Base-by-base conservation (phyloP, 805 yeast species). In the Naumovozyma castellii region DNA sequence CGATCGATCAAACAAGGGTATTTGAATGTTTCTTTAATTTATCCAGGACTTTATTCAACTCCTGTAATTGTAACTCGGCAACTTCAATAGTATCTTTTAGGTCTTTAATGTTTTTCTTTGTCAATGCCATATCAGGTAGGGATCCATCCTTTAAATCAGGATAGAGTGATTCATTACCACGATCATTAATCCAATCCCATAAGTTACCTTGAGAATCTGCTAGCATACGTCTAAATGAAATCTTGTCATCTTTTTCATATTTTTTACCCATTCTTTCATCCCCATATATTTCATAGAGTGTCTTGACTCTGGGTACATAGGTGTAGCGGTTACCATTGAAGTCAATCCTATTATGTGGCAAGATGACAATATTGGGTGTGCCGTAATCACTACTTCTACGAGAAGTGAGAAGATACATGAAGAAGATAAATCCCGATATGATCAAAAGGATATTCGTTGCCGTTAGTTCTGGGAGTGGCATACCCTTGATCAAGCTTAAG, bases 131-230 rank as follows among this genome's bases (percentile, higher is more conserved):
- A 14, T 40, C 37, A n/a, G 41, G 22, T 12, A 31, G 36, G 12
- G 33, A 32, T 13, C 25, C 31, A 31, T 34, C 32, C 9, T 22
- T 20, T 2, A 22, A 16, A n/a, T 18, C 28, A n/a, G 38, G 40
- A 22, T 38, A 40, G 3, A 38, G 5, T 12, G 30, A 19, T n/a
- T 29, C 37, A 29, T 51, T 50, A 9, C 64, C 61, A 29, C 74
- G 66, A 43, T 64, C 66, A 33, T 68, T 69, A 33, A 84, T 67
- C 94, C 94, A 84, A 35, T 75, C 70, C 92, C 92, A 84, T 34
- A 84, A 53, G 18, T 71, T 69, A 14, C 70, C 66, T 57, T 84
- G 87, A 43, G 76, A 73, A 40, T 67, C 65, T 43, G 64, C 49
- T 15, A 59, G 49, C 44, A 62, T 42, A 43, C 63, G 47, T 10